A percentile compares a stretch with the other conserved stretches of the same genome.
phyloP scores from a whole-genome alignment of 805 yeast genomes.

The Yarrowia osloensis region DNA sequence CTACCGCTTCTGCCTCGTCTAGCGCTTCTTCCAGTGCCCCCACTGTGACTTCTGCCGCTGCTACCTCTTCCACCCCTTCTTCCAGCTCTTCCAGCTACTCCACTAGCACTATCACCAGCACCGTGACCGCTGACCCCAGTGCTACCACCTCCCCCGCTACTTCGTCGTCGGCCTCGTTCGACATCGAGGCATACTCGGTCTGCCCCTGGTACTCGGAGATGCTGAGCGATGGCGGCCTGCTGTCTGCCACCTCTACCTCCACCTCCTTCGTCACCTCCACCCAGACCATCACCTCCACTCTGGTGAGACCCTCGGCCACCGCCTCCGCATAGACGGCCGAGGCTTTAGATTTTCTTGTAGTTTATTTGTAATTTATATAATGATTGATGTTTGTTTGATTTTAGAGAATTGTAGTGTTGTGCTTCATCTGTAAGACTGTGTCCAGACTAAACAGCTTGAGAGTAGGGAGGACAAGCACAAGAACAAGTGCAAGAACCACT shows the following conservation, averaged over 20 bases:
- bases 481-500: too few relatives aligned
- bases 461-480: too few relatives aligned
- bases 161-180: background rate
- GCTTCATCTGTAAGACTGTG: too few relatives aligned
- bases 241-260: slow-evolving; percentile 17
- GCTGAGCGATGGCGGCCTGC: background rate
- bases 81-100: background rate
- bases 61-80: background rate
- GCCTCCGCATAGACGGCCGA: background rate
- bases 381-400: background rate
- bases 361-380: slow-evolving; percentile 14
- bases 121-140: slow-evolving; percentile 9
- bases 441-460: too few relatives aligned
- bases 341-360: background rate
- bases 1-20: background rate
- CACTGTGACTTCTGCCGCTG: background rate
- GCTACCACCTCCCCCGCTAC: slow-evolving; percentile 10
- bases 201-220: slow-evolving; percentile 30
- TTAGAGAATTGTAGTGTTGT: too few relatives aligned
- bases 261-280: slow-evolving; percentile 16
- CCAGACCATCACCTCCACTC: slow-evolving; percentile 19
- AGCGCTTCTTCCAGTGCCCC: background rate
- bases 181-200: slow-evolving; percentile 23
- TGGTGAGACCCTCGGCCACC: slow-evolving; percentile 13
- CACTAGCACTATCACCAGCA: background rate